phyloP scores from a whole-genome alignment of 805 yeast genomes.

The Suhomyces prunicola region DNA sequence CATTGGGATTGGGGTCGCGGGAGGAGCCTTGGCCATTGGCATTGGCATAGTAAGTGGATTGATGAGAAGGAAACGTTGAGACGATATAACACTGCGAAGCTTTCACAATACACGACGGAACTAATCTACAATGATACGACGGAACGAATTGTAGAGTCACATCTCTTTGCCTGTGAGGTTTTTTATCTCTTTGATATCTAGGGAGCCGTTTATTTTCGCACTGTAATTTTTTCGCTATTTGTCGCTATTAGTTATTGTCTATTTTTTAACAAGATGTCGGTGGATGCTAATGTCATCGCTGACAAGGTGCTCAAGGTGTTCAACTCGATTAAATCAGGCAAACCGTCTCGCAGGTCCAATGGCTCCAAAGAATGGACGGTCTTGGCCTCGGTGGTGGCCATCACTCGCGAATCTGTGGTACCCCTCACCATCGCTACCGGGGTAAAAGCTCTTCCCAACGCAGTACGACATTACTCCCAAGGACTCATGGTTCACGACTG shows the following conservation, averaged over 20 bases:
- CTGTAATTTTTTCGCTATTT: not conserved
- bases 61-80: constrained; percentile 26
- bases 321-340: constrained; percentile 41
- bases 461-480: constrained; percentile 34
- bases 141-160: too few relatives aligned
- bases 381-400: constrained; percentile 65
- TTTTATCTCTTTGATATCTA: too few relatives aligned
- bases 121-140: not conserved
- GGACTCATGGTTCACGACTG: constrained; percentile 79
- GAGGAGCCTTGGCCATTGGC: constrained; percentile 83
- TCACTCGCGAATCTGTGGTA: constrained; percentile 18
- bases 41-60: constrained; percentile 56
- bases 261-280: not conserved
- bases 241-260: too few relatives aligned
- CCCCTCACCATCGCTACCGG: constrained; percentile 71
- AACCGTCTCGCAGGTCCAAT: constrained; percentile 60
- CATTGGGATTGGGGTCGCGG: constrained; percentile 81
- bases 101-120: too few relatives aligned
- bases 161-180: not conserved
- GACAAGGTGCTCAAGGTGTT: constrained; percentile 25
- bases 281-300: not conserved
- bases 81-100: too few relatives aligned
- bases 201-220: too few relatives aligned
- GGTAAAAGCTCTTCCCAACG: constrained; percentile 70
- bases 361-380: constrained; percentile 81